Evolutionary conservation across 2,329 filamentous ascomycete species (phyloP).

Genomic region (Pseudogymnoascus sp.): DNA sequence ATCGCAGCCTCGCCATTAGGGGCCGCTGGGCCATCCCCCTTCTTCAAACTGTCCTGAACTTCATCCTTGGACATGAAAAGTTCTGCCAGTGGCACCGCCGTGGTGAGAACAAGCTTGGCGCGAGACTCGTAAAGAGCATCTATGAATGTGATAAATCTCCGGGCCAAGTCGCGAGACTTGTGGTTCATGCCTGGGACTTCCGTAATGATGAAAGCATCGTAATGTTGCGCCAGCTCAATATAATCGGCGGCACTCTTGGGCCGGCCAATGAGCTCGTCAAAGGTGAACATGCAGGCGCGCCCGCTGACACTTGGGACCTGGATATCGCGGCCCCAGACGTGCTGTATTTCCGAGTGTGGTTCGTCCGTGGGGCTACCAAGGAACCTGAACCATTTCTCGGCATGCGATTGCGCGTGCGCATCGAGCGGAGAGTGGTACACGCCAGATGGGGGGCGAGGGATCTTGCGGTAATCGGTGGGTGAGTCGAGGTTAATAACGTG

Average conservation of each 20-base stretch:
- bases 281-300: constrained; percentile 82
- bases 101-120: constrained; percentile 92
- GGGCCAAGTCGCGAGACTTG: constrained; percentile 74
- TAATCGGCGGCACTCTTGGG: constrained; percentile 94
- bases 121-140: constrained; percentile 90
- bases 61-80: constrained; percentile 75
- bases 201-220: constrained; percentile 87
- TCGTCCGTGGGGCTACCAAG: constrained; percentile 74
- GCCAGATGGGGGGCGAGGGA: constrained; percentile 82
- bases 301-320: constrained; percentile 82
- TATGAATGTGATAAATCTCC: constrained; percentile 95
- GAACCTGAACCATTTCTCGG: constrained; percentile 92
- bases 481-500: constrained; percentile 93
- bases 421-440: constrained; percentile 91
- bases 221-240: constrained; percentile 80
- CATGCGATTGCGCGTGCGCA: constrained; percentile 67
- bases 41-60: constrained; percentile 52
- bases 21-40: constrained; percentile 36
- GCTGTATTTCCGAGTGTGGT: constrained; percentile 70
- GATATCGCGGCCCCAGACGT: constrained; percentile 89
- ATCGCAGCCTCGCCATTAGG: constrained; percentile 36
- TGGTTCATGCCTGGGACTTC: constrained; percentile 89
- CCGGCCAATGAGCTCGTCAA: constrained; percentile 80
- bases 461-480: constrained; percentile 93
- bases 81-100: constrained; percentile 73